A percentile compares a stretch with the other conserved stretches of the same genome.
Conservation (phyloP, 495 filamentous ascomycete genomes). For the Penicillium waksmanii region DNA sequence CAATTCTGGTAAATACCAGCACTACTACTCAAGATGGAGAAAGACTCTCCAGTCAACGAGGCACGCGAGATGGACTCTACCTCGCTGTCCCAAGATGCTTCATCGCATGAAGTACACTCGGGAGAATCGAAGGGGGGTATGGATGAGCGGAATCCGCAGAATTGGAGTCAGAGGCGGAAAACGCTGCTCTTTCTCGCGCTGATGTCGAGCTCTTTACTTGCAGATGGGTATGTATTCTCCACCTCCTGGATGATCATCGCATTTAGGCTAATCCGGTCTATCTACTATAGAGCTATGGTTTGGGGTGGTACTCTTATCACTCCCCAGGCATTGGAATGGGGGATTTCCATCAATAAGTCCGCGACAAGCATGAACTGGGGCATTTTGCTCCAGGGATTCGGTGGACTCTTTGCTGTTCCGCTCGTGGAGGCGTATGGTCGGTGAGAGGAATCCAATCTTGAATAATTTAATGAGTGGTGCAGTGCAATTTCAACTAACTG, state of each 20-base stretch:
- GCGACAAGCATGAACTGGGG: slow-evolving; percentile 52
- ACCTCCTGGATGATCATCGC: slow-evolving; percentile 9
- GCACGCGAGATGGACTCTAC: slow-evolving; percentile 19
- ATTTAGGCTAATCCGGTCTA: neutral
- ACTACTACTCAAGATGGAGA: slow-evolving; percentile 18
- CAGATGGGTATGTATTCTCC: slow-evolving; percentile 35
- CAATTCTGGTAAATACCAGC: neutral
- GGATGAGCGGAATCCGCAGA: slow-evolving; percentile 28
- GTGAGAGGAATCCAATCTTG: slow-evolving; percentile 17
- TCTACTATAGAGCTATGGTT: slow-evolving; percentile 43
- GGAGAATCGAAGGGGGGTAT: slow-evolving; percentile 3
- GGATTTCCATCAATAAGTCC: slow-evolving; percentile 45
- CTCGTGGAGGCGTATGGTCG: slow-evolving; percentile 53
- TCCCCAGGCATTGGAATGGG: slow-evolving; percentile 52
- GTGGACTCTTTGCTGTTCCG: slow-evolving; percentile 56
- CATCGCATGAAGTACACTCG: slow-evolving; percentile 5
- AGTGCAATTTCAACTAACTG: too few relatives aligned
- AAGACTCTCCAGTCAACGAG: slow-evolving; percentile 6
- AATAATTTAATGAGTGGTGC: too few relatives aligned
- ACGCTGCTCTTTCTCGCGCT: slow-evolving; percentile 38
- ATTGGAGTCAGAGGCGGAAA: slow-evolving; percentile 37
- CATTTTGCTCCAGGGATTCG: slow-evolving; percentile 56
- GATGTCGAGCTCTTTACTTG: slow-evolving; percentile 42
- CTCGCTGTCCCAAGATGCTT: slow-evolving; percentile 13
- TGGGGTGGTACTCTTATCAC: slow-evolving; percentile 55